phyloP scores from a whole-genome alignment of 2,329 filamentous ascomycete genomes.

The Fusarium mundagurra region DNA sequence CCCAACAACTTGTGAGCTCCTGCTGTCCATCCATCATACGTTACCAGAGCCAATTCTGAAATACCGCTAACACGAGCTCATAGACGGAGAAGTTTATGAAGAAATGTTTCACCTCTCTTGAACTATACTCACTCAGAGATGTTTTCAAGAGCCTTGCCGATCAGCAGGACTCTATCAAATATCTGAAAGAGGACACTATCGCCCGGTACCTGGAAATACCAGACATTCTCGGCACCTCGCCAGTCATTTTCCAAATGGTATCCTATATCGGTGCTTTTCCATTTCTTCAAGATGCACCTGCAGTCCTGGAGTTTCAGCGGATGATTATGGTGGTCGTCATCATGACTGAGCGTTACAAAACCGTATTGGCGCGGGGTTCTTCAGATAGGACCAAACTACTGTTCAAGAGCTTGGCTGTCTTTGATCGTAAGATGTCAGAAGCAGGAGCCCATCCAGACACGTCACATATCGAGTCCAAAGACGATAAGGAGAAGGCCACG shows the following conservation, averaged over 20 bases:
- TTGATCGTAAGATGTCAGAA: conserved; percentile 66
- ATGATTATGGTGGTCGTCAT: conserved; percentile 78
- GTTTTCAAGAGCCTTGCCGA: conserved; percentile 78
- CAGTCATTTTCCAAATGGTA: conserved; percentile 76
- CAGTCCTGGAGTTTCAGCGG: conserved; percentile 74
- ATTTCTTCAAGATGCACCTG: conserved; percentile 75
- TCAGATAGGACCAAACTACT: conserved; percentile 70
- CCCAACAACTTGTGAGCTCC: conserved; percentile 59
- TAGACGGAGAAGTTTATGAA: conserved; percentile 72
- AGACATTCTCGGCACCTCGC: conserved; percentile 72
- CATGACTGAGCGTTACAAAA: conserved; percentile 74
- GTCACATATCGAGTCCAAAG: conserved; percentile 10
- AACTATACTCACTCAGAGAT: conserved; percentile 78
- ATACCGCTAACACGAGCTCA: conserved; percentile 7
- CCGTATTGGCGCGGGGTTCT: conserved; percentile 67
- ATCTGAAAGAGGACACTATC: conserved; percentile 75
- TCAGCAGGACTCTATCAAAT: conserved; percentile 66
- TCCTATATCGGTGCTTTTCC: conserved; percentile 79
- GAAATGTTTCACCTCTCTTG: conserved; percentile 76
- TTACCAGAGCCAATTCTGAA: neutral
- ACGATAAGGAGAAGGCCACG: neutral
- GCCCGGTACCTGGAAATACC: conserved; percentile 78
- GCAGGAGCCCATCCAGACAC: conserved; percentile 3
- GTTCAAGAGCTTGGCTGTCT: conserved; percentile 77
- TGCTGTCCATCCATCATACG: neutral